phyloP scores from a whole-genome alignment of 345 rosid species.

The Corchorus capsularis region DNA sequence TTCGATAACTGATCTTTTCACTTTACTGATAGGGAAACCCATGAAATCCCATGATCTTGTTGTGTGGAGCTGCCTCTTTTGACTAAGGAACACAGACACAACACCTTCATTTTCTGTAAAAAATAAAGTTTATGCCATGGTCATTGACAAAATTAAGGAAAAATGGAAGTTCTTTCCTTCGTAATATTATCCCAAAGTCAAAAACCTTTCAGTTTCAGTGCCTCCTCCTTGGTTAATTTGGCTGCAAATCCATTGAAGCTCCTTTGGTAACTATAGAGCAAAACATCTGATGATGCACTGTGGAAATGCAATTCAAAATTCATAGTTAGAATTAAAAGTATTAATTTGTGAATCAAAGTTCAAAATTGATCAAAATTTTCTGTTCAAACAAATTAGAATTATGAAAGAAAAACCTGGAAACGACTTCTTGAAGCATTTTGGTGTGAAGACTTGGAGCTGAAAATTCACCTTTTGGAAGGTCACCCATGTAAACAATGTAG shows the following conservation, averaged over 20 bases:
- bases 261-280: constrained; percentile 46
- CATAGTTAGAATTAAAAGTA: background rate
- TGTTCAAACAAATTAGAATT: background rate
- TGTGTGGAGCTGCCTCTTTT: constrained; percentile 49
- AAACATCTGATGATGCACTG: constrained; percentile 40
- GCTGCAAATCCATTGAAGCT: constrained; percentile 67
- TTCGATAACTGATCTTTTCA: constrained; percentile 35
- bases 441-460: constrained; percentile 43
- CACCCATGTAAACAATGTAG: constrained; percentile 56
- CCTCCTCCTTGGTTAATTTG: constrained; percentile 40
- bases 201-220: constrained; percentile 32
- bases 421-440: constrained; percentile 41
- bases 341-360: background rate
- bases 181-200: no score
- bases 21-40: constrained; percentile 39
- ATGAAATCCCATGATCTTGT: constrained; percentile 64
- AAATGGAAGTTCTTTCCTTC: background rate
- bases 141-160: background rate
- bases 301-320: background rate
- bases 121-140: background rate
- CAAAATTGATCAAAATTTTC: background rate
- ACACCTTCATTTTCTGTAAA: constrained; percentile 45
- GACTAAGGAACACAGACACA: constrained; percentile 56
- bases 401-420: constrained; percentile 31
- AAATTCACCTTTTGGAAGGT: constrained; percentile 37